Base-by-base conservation (phyloP, 768 basidiomycete species). In the Suillus placidus region DNA sequence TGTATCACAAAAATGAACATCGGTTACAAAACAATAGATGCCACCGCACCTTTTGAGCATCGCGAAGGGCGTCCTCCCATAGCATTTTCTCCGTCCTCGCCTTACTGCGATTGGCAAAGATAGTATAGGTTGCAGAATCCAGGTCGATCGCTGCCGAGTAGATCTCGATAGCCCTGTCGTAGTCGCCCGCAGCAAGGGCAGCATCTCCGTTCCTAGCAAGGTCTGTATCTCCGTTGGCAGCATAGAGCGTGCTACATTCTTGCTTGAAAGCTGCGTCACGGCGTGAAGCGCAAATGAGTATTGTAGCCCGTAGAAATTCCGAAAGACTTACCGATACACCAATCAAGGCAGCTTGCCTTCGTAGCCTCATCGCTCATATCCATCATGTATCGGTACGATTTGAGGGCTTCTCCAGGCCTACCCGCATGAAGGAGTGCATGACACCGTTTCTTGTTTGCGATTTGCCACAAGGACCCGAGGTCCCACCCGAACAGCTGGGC, bases 401-500 rank as follows among this genome's bases (percentile, higher is more conserved):
- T 37, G n/a, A 37, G 35, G 34, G 35, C 56, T 9, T 57, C 56
- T 57, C 4, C 35, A 23, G n/a, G 35, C 23, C 35, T 57, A 37
- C 56, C 13, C 1, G 35, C 56, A 7, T 8, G 56, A 8, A 57
- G 35, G 14, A 57, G n/a, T 16, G 56, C 56, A 8, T 23, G n/a
- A 16, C 56, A 57, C 2, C 35, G 56, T 23, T 23, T 23, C 56
- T 57, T n/a, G n/a, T 37, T 57, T 57, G 56, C 35, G 4, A 9
- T 37, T 37, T 57, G 6, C 56, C 56, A 37, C 14, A 23, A 14
- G n/a, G 56, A 23, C 35, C 14, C 16, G 13, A 57, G 4, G 35
- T 57, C 35, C 56, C 56, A 57, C 35, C 56, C 56, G 35, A 57
- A 57, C 6, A 57, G n/a, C 56, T 57, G n/a, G n/a, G n/a, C n/a